Evolutionary conservation across 2,329 filamentous ascomycete genomes (phyloP), one percentile per base, ranked within the genome.

Genomic region (Neurospora crassa): DNA sequence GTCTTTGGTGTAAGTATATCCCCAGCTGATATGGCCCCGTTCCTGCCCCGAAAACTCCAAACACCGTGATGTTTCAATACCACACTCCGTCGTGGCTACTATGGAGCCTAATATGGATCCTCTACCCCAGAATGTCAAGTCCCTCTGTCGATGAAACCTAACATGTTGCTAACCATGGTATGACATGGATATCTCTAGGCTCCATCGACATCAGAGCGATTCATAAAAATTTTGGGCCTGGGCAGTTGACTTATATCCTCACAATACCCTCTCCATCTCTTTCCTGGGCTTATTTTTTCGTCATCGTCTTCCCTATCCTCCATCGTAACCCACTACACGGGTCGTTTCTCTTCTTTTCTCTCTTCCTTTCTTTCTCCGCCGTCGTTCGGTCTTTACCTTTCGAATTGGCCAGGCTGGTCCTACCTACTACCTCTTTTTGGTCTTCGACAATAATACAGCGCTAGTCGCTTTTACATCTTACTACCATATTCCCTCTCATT

Each of bases 391-490:
- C 74, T 74, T 74, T 79, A 76, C 76, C 40, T 40, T 79, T 79
- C 77, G 75, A 63, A 63, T 16, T 14, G 75, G 72, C 70, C 74
- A 84, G 84, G 84, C 84, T 84, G 85, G 84, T 81, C 84, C 84
- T 86, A 75, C 72, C 68, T 68, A 18, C 14, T 11, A 37, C 34
- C 34, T 37, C 7, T 37, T n/a, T 34, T 24, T 7, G 14, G 12
- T 34, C 29, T 29, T 29, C 53, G 16, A 63, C 24, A 63, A 63
- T 37, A 34, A 77, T 71, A 77, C 76, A 83, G 83, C 83, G 84
- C 84, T 41, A 85, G 83, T 80, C 83, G 84, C 84, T 81, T 73
- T 74, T 74, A 47, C 77, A 40, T 10, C 37, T 40, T 76, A 69
- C 72, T 20, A 29, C 34, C 34, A 20, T 20, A n/a, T 6, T 18